Conservation (phyloP, 169 alveolate genomes). For the Plasmodium cynomolgi region DNA sequence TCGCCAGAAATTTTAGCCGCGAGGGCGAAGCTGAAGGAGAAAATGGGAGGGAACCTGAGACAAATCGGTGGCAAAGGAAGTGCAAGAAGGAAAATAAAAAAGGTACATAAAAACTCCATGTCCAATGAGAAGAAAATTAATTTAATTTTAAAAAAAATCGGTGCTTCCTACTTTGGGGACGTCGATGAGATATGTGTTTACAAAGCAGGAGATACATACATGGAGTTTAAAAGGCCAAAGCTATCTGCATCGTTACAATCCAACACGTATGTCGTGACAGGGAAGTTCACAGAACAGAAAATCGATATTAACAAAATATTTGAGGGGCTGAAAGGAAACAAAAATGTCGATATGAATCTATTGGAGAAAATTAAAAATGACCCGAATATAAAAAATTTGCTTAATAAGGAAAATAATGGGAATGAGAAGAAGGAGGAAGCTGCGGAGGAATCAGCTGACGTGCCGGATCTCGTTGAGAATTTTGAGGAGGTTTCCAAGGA, state of each 20-base stretch:
- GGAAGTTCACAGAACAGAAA: slow-evolving; percentile 92
- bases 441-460: slow-evolving; percentile 36
- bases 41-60: slow-evolving; percentile 91
- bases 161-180: slow-evolving; percentile 94
- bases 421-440: slow-evolving; percentile 8
- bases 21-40: slow-evolving; percentile 93
- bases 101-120: slow-evolving; percentile 88
- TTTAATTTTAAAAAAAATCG: slow-evolving; percentile 92
- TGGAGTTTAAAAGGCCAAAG: slow-evolving; percentile 94
- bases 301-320: slow-evolving; percentile 86
- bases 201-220: slow-evolving; percentile 94
- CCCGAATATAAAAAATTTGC: slow-evolving; percentile 69
- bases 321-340: slow-evolving; percentile 84
- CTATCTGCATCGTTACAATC: slow-evolving; percentile 94
- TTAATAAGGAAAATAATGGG: slow-evolving; percentile 75
- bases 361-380: slow-evolving; percentile 77
- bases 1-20: slow-evolving; percentile 93
- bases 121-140: slow-evolving; percentile 95
- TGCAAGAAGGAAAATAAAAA: slow-evolving; percentile 94
- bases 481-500: slow-evolving; percentile 81
- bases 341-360: slow-evolving; percentile 80
- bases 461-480: slow-evolving; percentile 88
- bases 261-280: slow-evolving; percentile 95
- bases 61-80: slow-evolving; percentile 98
- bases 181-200: slow-evolving; percentile 96